Evolutionary conservation across 2,329 filamentous ascomycete species (phyloP).

Genomic region (Neopestalotiopsis sp.): DNA sequence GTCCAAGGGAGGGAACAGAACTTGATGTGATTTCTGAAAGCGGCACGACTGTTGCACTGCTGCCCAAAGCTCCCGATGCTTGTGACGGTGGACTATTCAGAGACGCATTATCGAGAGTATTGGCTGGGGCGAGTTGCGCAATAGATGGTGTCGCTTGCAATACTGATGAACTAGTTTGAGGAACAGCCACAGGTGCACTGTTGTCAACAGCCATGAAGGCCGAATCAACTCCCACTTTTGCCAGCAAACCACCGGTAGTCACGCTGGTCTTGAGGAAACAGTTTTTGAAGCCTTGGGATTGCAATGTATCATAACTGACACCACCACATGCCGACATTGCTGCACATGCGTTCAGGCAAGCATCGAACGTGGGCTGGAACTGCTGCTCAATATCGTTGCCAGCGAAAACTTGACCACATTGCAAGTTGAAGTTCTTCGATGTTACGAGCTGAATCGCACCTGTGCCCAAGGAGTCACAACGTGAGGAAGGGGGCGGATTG

Average conservation of each 20-base stretch:
- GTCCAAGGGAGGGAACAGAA: not conserved
- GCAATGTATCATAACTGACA: constrained; percentile 33
- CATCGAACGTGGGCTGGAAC: constrained; percentile 34
- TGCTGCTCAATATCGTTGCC: constrained; percentile 35
- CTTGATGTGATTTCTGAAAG: constrained; percentile 10
- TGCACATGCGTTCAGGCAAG: constrained; percentile 35
- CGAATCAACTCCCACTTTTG: constrained; percentile 32
- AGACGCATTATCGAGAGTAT: not conserved
- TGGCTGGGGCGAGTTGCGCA: not conserved
- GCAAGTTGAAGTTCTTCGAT: constrained; percentile 28
- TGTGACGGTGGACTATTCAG: not conserved
- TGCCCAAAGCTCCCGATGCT: not conserved
- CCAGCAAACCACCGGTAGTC: constrained; percentile 23
- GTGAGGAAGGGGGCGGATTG: constrained; percentile 30
- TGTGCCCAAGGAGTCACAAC: constrained; percentile 28
- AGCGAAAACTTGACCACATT: constrained; percentile 34
- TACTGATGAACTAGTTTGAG: not conserved
- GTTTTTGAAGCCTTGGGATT: constrained; percentile 37
- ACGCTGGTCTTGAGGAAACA: constrained; percentile 35
- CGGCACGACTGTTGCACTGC: not conserved
- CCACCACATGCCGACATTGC: constrained; percentile 31
- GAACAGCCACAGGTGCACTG: constrained; percentile 5
- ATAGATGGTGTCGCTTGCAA: not conserved
- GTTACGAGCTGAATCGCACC: constrained; percentile 25
- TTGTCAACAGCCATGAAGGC: constrained; percentile 26